phyloP scores from a whole-genome alignment of 805 yeast genomes.

The Candida lessepsii region DNA sequence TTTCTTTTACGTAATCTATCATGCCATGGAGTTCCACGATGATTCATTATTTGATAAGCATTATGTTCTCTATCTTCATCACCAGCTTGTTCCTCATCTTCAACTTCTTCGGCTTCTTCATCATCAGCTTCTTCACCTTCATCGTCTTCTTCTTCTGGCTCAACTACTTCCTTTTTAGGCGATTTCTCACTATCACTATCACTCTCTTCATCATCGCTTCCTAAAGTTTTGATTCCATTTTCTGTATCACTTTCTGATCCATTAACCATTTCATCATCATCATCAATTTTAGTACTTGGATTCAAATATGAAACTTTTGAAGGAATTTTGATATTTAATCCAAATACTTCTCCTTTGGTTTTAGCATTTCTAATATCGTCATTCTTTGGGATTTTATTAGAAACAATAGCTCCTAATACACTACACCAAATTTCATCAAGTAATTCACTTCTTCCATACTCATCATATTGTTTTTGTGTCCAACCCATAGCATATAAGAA shows the following conservation, averaged over 20 bases:
- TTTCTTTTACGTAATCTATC: conserved; percentile 71
- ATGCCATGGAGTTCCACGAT: conserved; percentile 69
- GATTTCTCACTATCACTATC: conserved; percentile 18
- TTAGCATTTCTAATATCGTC: conserved; percentile 33
- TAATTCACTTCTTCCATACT: conserved; percentile 47
- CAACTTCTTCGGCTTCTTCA: conserved; percentile 16
- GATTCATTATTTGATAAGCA: conserved; percentile 50
- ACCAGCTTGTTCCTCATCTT: conserved; percentile 20
- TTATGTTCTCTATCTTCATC: conserved; percentile 32
- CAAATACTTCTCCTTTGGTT: conserved; percentile 30
- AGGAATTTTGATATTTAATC: conserved; percentile 34
- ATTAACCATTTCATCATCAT: conserved; percentile 17
- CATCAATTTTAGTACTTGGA: conserved; percentile 10
- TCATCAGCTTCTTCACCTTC: conserved; percentile 23
- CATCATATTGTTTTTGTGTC: conserved; percentile 38
- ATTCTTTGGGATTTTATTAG: conserved; percentile 28
- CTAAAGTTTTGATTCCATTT: conserved; percentile 16
- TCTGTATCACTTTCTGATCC: conserved; percentile 23
- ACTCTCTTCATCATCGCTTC: conserved; percentile 22
- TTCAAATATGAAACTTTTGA: conserved; percentile 24
- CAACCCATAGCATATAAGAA: conserved; percentile 57
- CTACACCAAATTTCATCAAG: conserved; percentile 71
- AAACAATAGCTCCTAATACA: conserved; percentile 54
- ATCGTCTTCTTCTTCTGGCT: conserved; percentile 18
- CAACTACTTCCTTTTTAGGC: conserved; percentile 17